Conservation (phyloP, 2,329 filamentous ascomycete species). For the Onygena corvina region DNA sequence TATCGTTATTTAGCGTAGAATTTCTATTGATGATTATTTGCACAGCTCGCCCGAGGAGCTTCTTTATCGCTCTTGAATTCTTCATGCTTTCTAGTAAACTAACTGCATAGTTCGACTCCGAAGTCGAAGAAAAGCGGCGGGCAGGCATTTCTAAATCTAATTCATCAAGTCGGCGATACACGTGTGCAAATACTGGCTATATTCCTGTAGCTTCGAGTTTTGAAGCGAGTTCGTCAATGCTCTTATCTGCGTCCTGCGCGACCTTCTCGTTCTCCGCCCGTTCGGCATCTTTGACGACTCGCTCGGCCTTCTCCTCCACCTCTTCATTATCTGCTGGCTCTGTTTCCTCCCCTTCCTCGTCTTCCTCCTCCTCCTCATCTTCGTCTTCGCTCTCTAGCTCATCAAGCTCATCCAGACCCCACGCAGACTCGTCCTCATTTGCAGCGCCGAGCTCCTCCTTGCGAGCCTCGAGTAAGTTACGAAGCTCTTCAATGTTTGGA, state of each 20-base stretch:
- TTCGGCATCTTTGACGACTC: slow-evolving; percentile 52
- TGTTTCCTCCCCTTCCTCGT: slow-evolving; percentile 57
- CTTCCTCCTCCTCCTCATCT: slow-evolving; percentile 56
- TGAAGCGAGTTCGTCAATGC: slow-evolving; percentile 69
- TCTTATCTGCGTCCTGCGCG: slow-evolving; percentile 62
- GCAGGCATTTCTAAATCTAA: too few species aligned
- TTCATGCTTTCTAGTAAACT: too few species aligned
- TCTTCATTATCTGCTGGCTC: slow-evolving; percentile 56
- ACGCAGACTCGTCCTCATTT: slow-evolving; percentile 62
- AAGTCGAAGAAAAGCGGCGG: too few species aligned
- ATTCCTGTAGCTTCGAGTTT: slow-evolving; percentile 57
- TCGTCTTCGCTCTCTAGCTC: slow-evolving; percentile 68
- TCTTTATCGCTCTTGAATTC: too few species aligned
- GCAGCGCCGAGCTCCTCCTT: slow-evolving; percentile 55
- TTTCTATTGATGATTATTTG: too few species aligned
- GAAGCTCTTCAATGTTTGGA: slow-evolving; percentile 53
- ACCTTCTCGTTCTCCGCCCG: slow-evolving; percentile 48
- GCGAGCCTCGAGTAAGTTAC: slow-evolving; percentile 60
- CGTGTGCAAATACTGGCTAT: slow-evolving; percentile 7
- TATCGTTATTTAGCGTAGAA: too few species aligned
- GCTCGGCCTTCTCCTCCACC: slow-evolving; percentile 52
- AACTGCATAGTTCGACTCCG: too few species aligned
- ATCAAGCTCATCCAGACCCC: slow-evolving; percentile 74
- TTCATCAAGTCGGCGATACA: too few species aligned
- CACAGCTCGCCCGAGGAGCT: too few species aligned